A percentile compares a stretch with the other conserved stretches of the same genome.
Conservation (phyloP, 108 stramenopile genomes). For the Nitzschia putrida region DNA sequence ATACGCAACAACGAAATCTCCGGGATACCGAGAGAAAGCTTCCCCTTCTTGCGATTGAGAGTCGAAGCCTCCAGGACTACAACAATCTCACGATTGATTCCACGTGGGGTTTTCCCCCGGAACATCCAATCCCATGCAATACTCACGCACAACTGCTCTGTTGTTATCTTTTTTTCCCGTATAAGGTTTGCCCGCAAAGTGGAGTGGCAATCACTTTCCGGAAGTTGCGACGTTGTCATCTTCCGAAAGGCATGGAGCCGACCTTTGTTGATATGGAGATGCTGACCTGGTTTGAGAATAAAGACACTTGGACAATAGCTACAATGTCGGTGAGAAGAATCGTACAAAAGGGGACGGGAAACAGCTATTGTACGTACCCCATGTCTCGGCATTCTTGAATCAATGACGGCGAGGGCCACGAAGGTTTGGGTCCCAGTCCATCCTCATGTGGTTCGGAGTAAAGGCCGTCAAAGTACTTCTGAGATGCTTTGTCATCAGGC, state of each 20-base stretch:
- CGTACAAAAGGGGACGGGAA: conserved; percentile 5
- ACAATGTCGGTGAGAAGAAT: neutral
- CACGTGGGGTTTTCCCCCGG: conserved; percentile 62
- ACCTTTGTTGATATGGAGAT: conserved; percentile 89
- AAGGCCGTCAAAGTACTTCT: conserved; percentile 46
- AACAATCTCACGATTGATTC: conserved; percentile 71
- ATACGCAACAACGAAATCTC: conserved; percentile 69
- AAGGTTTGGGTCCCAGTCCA: conserved; percentile 44
- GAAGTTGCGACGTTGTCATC: conserved; percentile 46
- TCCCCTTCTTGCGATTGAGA: conserved; percentile 48
- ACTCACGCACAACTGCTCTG: conserved; percentile 68
- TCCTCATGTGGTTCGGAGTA: conserved; percentile 75
- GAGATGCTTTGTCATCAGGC: conserved; percentile 12
- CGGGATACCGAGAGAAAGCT: conserved; percentile 77
- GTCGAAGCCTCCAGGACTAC: conserved; percentile 59
- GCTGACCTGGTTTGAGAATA: conserved; percentile 81
- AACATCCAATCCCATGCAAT: conserved; percentile 94
- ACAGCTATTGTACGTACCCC: conserved; percentile 52
- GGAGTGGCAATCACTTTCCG: conserved; percentile 64
- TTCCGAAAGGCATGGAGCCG: conserved; percentile 90
- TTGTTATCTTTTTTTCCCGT: conserved; percentile 20
- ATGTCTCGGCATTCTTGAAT: conserved; percentile 66
- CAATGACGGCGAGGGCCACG: conserved; percentile 62
- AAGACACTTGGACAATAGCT: conserved; percentile 88
- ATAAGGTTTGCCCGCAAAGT: conserved; percentile 40